A percentile compares a stretch with the other conserved stretches of the same genome.
Evolutionary conservation across 306 rosid genomes (phyloP).

Genomic region (Vicia villosa): DNA sequence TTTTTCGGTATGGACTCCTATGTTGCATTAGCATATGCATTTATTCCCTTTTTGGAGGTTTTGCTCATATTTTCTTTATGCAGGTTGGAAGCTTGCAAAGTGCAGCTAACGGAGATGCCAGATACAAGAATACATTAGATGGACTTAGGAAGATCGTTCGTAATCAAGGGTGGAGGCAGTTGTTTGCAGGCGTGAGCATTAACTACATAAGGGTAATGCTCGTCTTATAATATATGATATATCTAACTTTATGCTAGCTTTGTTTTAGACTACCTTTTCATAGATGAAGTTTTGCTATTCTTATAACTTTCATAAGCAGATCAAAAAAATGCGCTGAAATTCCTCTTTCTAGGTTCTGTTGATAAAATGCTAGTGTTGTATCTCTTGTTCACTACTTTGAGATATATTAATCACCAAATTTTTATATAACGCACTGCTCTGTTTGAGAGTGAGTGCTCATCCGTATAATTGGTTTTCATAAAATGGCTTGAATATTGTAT

Average conservation of each 20-base stretch:
- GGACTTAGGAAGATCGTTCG: slow-evolving; percentile 65
- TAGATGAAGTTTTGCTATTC: neutral
- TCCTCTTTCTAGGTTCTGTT: neutral
- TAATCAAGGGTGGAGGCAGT: slow-evolving; percentile 86
- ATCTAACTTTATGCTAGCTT: slow-evolving; percentile 9
- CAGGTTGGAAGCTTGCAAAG: slow-evolving; percentile 73
- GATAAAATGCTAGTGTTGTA: neutral
- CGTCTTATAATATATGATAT: slow-evolving; percentile 25
- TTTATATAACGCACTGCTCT: neutral
- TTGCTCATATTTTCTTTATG: slow-evolving; percentile 28
- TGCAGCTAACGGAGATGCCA: slow-evolving; percentile 51
- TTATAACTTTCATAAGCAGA: neutral
- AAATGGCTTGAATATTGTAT: neutral
- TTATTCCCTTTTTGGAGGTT: slow-evolving; percentile 26
- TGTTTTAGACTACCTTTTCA: slow-evolving; percentile 25
- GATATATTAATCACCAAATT: slow-evolving; percentile 3
- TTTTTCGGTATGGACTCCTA: too few species aligned
- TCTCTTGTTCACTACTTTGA: slow-evolving; percentile 5
- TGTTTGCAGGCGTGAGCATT: slow-evolving; percentile 93
- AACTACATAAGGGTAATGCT: slow-evolving; percentile 86
- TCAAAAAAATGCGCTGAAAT: neutral
- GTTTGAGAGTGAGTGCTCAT: slow-evolving; percentile 5
- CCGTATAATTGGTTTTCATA: slow-evolving; percentile 1
- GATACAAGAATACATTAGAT: slow-evolving; percentile 64
- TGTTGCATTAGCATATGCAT: neutral